Conservation (phyloP, 495 filamentous ascomycete species). For the Bacidia rubella region DNA sequence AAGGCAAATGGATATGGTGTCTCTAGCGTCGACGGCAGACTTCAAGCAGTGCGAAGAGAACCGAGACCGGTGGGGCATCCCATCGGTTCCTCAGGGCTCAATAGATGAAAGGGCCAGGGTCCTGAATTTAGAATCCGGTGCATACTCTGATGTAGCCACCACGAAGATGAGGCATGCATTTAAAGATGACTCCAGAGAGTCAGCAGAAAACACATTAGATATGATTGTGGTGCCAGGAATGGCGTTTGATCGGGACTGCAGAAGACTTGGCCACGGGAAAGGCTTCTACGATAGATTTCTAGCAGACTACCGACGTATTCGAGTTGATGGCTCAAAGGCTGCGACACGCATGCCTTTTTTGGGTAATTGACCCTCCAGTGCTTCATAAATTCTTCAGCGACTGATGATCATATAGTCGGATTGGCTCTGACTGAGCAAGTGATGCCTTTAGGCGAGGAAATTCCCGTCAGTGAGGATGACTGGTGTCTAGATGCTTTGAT, state of each 20-base stretch:
- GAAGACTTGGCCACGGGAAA: constrained; percentile 83
- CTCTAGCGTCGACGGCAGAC: constrained; percentile 55
- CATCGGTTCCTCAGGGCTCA: constrained; percentile 51
- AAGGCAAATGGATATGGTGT: constrained; percentile 76
- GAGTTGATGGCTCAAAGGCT: constrained; percentile 26
- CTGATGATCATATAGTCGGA: constrained; percentile 50
- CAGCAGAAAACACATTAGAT: constrained; percentile 30
- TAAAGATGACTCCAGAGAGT: not conserved
- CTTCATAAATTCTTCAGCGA: too few relatives aligned
- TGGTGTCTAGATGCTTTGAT: constrained; percentile 54
- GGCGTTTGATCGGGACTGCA: constrained; percentile 67
- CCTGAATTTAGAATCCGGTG: constrained; percentile 47
- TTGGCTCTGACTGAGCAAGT: constrained; percentile 82
- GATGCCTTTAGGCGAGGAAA: constrained; percentile 41
- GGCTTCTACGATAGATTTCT: constrained; percentile 95
- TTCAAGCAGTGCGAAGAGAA: constrained; percentile 52
- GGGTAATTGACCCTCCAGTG: constrained; percentile 34
- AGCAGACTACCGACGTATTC: constrained; percentile 43
- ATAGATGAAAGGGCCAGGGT: constrained; percentile 35
- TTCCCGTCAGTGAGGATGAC: constrained; percentile 56
- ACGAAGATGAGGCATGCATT: constrained; percentile 19
- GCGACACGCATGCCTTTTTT: constrained; percentile 43
- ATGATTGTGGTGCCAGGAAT: constrained; percentile 87
- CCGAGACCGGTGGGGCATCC: constrained; percentile 81
- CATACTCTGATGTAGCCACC: not conserved